These are phyloP conservation scores for Pichia sp. DNA, from an alignment of 1,139 yeast genomes.

Conservation along the genomic window DNA sequence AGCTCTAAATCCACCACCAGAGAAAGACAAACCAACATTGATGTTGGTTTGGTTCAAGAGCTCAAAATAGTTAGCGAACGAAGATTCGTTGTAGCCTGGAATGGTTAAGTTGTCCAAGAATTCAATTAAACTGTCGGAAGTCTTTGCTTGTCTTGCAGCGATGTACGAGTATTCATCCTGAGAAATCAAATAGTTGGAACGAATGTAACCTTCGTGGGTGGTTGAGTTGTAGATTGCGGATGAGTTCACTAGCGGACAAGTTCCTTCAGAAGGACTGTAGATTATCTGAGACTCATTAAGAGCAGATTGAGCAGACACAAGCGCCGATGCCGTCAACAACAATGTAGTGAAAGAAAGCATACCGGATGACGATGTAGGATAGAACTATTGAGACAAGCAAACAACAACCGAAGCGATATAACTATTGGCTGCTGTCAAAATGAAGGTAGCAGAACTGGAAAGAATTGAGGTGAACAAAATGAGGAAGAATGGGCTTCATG, in stretches of 20 bases:
- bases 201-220: conserved; percentile 20
- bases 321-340: conserved; percentile 4
- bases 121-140: conserved; percentile 19
- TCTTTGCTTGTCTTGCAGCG: conserved; percentile 21
- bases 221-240: conserved; percentile 17
- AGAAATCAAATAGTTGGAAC: conserved; percentile 25
- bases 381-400: background rate
- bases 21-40: conserved; percentile 56
- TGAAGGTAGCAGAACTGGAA: background rate
- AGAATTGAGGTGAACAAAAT: background rate
- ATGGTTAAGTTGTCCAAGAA: conserved; percentile 26
- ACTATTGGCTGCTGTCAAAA: background rate
- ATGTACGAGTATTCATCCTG: conserved; percentile 28
- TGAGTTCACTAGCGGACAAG: conserved; percentile 23
- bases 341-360: conserved; percentile 7
- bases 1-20: conserved; percentile 75
- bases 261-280: conserved; percentile 21
- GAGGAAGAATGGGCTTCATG: background rate
- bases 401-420: background rate
- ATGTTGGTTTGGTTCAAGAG: conserved; percentile 19
- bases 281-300: background rate
- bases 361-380: background rate
- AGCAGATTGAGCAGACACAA: conserved; percentile 7
- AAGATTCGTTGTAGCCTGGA: conserved; percentile 22
- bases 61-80: conserved; percentile 24